phyloP scores from a whole-genome alignment of 1,284 basidiomycete species.

The Pseudozyma sp. region DNA sequence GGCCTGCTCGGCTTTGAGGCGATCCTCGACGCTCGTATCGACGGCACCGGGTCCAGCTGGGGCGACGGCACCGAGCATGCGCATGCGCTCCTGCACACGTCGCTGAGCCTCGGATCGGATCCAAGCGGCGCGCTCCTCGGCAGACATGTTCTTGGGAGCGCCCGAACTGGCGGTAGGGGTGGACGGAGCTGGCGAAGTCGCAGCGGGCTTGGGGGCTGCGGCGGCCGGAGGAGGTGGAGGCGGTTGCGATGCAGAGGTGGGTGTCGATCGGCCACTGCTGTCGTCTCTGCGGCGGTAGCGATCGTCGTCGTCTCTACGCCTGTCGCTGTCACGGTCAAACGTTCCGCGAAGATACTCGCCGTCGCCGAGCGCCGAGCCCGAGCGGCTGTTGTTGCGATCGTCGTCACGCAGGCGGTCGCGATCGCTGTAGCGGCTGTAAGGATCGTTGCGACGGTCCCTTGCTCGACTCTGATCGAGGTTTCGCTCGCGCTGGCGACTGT shows the following conservation, averaged over 20 bases:
- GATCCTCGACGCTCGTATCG: slow-evolving; percentile 62
- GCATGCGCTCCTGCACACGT: slow-evolving; percentile 86
- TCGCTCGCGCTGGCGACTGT: slow-evolving; percentile 79
- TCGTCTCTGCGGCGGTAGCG: slow-evolving; percentile 31
- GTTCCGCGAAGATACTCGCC: slow-evolving; percentile 59
- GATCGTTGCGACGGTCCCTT: slow-evolving; percentile 85
- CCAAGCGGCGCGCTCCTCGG: slow-evolving; percentile 84
- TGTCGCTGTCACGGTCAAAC: slow-evolving; percentile 61
- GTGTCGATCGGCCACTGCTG: slow-evolving; percentile 66
- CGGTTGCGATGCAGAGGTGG: slow-evolving; percentile 65
- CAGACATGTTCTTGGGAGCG: slow-evolving; percentile 80
- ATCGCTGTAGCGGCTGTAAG: slow-evolving; percentile 66
- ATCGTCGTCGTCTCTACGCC: slow-evolving; percentile 39
- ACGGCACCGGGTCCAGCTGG: slow-evolving; percentile 66
- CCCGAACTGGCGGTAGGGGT: slow-evolving; percentile 72
- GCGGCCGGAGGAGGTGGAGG: slow-evolving; percentile 69
- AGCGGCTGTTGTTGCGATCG: slow-evolving; percentile 23
- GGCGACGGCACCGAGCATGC: slow-evolving; percentile 79
- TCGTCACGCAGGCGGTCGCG: slow-evolving; percentile 34
- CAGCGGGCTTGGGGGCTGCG: slow-evolving; percentile 55
- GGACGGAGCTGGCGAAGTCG: slow-evolving; percentile 67
- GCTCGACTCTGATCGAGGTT: slow-evolving; percentile 73
- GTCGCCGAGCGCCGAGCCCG: slow-evolving; percentile 36
- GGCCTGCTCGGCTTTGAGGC: slow-evolving; percentile 61
- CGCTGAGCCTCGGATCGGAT: slow-evolving; percentile 85